phyloP scores from a whole-genome alignment of 1,284 basidiomycete species.

The Ceratobasidium sp. region DNA sequence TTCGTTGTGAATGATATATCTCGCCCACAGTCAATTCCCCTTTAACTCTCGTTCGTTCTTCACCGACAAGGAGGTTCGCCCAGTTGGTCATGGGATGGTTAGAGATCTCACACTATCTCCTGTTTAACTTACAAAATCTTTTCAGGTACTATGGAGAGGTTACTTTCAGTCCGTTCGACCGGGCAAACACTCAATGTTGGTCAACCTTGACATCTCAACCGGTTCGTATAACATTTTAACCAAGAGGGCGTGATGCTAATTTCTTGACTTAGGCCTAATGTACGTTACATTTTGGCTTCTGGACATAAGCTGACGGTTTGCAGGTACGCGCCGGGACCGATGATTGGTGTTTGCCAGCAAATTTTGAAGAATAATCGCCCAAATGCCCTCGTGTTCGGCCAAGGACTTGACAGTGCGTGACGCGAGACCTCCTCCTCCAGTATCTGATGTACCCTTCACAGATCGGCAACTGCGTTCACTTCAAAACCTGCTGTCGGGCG shows the following conservation, averaged over 20 bases:
- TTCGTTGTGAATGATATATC: no score
- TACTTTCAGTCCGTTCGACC: conserved; percentile 63
- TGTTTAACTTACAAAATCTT: neutral
- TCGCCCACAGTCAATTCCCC: conserved; percentile 56
- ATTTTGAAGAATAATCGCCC: conserved; percentile 58
- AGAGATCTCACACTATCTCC: conserved; percentile 44
- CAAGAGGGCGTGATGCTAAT: neutral
- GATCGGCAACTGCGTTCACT: conserved; percentile 47
- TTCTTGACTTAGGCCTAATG: conserved; percentile 52
- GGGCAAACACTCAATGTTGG: conserved; percentile 66
- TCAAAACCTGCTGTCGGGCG: conserved; percentile 65
- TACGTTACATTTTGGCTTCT: neutral
- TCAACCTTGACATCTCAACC: conserved; percentile 80
- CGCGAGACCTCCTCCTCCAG: neutral
- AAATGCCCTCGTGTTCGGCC: conserved; percentile 62
- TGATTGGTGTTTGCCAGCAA: conserved; percentile 62
- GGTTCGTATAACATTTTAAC: conserved; percentile 54
- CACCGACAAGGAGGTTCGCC: conserved; percentile 61
- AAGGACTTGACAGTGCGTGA: neutral
- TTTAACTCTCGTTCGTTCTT: conserved; percentile 81
- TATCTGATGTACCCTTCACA: neutral
- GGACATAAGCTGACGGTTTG: neutral
- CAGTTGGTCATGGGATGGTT: conserved; percentile 67
- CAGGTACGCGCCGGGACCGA: conserved; percentile 58
- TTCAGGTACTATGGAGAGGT: conserved; percentile 39